These are phyloP conservation scores for Kernera saxatilis DNA, from an alignment of 345 rosid genomes.

Conservation along the genomic window DNA sequence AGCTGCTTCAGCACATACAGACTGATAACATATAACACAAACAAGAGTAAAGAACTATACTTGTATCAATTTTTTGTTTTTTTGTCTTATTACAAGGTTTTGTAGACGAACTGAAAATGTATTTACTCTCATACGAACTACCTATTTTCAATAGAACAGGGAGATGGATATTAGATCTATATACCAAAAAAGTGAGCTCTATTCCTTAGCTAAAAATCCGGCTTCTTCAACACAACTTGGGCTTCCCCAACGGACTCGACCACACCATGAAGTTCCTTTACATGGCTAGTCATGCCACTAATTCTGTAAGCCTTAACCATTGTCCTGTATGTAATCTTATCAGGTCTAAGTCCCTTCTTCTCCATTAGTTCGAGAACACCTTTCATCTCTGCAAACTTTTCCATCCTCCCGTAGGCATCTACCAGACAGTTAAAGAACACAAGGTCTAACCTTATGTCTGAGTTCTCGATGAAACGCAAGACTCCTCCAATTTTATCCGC, in stretches of 20 bases:
- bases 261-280: constrained; percentile 46
- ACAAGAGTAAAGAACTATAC: constrained; percentile 8
- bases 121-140: constrained; percentile 11
- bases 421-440: constrained; percentile 85
- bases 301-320: constrained; percentile 72
- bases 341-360: constrained; percentile 63
- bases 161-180: not conserved
- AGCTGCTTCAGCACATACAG: constrained; percentile 51
- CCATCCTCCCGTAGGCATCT: constrained; percentile 88
- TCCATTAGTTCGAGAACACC: constrained; percentile 72
- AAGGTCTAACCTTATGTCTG: constrained; percentile 62
- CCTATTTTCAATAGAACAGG: not conserved
- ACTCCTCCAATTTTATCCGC: constrained; percentile 66
- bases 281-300: constrained; percentile 64
- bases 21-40: constrained; percentile 20
- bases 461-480: constrained; percentile 70
- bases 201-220: constrained; percentile 39
- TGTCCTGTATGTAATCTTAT: constrained; percentile 72
- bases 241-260: constrained; percentile 36
- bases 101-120: not conserved
- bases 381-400: constrained; percentile 83
- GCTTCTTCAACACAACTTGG: constrained; percentile 33
- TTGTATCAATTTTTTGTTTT: not conserved
- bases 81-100: not conserved
- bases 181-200: constrained; percentile 11